Base-by-base conservation (phyloP, 257 asterid genomes). In the Solanum arcanum region DNA sequence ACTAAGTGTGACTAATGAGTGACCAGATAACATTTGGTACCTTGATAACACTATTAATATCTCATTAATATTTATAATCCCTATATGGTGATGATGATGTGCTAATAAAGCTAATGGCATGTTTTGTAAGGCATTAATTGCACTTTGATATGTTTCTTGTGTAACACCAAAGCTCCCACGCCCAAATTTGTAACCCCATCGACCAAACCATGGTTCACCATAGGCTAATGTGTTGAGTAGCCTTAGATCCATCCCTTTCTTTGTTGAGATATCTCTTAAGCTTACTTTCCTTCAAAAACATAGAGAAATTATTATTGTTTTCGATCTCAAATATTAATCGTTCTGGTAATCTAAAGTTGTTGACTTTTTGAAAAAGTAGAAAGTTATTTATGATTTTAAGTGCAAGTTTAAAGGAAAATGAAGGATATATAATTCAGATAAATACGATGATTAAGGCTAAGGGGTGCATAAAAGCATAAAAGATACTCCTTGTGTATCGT, bases 131-230 rank as follows among this genome's bases (percentile, higher is more conserved):
- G 95, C 92, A 69, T 89, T 92, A 59, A 95, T 86, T 7, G 99
- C 98, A 14, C 62, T 89, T 84, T 90, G 91, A 29, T 97, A 91
- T 90, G 90, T 92, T 85, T 94, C 91, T 86, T 90, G 93, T 62
- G 69, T 91, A 1, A 93, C 91, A n/a, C 96, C 98, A 86, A 87
- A 97, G 90, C 93, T 90, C 83, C 98, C 98, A 33, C 94, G 94
- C 42, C 95, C 97, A 49, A 92, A 94, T 29, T 49, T 72, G 89
- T 95, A 97, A 90, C 92, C 96, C 98, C 99, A 97, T 5, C 90
- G 93, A 2, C 98, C 98, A 82, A 96, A 96, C 99, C 99, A 97
- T 7, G 99, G 91, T 35, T 93, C 93, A 3, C 96, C 95, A 77
- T 94, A 94, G 52, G 98, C 98, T 78, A 96, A 87, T 6, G 93